These are phyloP conservation scores for Elsinoe australis DNA, from an alignment of 2,329 filamentous ascomycete species.

Conservation along the genomic window DNA sequence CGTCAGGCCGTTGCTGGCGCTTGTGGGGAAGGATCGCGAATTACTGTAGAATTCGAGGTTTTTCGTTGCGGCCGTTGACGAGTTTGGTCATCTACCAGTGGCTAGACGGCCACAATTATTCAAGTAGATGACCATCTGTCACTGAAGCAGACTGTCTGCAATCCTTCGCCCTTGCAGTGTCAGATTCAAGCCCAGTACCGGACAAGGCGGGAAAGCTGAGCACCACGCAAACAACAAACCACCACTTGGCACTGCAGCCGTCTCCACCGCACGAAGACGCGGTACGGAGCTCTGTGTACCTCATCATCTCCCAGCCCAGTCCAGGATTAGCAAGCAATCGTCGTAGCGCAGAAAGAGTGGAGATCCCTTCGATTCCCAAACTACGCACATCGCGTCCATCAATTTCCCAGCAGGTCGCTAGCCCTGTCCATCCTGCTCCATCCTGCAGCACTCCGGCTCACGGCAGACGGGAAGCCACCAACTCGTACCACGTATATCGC, in stretches of 20 bases:
- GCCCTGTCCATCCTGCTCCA: constrained; percentile 15
- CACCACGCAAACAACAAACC: neutral
- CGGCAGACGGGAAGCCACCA: constrained; percentile 7
- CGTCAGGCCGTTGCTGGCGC: constrained; percentile 14
- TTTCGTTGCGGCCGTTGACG: neutral
- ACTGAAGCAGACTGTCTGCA: no score
- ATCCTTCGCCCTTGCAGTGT: constrained; percentile 2
- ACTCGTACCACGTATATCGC: constrained; percentile 13
- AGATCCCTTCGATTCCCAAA: constrained; percentile 4
- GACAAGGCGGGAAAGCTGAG: constrained; percentile 4
- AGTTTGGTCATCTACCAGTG: no score
- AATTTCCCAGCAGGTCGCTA: constrained; percentile 10
- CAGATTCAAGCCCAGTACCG: constrained; percentile 7
- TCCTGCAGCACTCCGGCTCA: constrained; percentile 7
- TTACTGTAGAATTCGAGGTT: neutral
- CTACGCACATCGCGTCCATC: constrained; percentile 13
- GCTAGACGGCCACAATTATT: no score
- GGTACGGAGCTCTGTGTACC: neutral
- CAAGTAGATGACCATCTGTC: no score
- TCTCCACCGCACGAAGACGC: no score
- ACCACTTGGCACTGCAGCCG: neutral
- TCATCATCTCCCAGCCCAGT: constrained; percentile 9
- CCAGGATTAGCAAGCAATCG: constrained; percentile 10
- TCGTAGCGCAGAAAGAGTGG: constrained; percentile 10
- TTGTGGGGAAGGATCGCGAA: constrained; percentile 6